Percentiles rank a stretch among this genome's conserved stretches.
phyloP scores from a whole-genome alignment of 352 stramenopile genomes.

The Phytophthora lateralis region DNA sequence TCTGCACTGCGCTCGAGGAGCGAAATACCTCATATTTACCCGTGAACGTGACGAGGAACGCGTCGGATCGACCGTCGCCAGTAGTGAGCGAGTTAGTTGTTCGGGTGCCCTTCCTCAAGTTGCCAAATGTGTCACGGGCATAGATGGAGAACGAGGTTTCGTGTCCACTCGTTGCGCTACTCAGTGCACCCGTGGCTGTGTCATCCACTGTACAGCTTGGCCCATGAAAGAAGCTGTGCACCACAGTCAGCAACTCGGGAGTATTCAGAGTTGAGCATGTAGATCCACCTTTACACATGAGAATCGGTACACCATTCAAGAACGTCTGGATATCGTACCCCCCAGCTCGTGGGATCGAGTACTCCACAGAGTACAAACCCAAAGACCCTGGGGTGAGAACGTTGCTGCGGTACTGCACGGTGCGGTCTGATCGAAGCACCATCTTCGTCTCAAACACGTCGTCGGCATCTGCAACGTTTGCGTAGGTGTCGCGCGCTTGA shows the following conservation, averaged over 20 bases:
- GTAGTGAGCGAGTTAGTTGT: slow-evolving; percentile 72
- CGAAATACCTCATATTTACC: slow-evolving; percentile 69
- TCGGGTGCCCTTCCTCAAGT: slow-evolving; percentile 80
- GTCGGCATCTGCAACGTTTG: slow-evolving; percentile 66
- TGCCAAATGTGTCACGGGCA: slow-evolving; percentile 93
- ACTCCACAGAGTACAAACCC: slow-evolving; percentile 93
- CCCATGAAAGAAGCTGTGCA: slow-evolving; percentile 91
- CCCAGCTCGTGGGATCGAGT: slow-evolving; percentile 92
- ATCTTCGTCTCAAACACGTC: slow-evolving; percentile 87
- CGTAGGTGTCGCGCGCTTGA: slow-evolving; percentile 94
- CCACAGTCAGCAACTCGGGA: slow-evolving; percentile 77
- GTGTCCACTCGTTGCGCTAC: slow-evolving; percentile 78
- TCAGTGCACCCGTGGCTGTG: slow-evolving; percentile 70
- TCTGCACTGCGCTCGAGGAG: slow-evolving; percentile 92
- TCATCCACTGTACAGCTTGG: slow-evolving; percentile 88
- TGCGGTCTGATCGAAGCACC: slow-evolving; percentile 53
- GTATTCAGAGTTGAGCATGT: slow-evolving; percentile 54
- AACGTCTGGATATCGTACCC: slow-evolving; percentile 86
- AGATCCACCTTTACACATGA: slow-evolving; percentile 85
- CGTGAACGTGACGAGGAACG: slow-evolving; percentile 89
- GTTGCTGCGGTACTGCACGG: slow-evolving; percentile 86
- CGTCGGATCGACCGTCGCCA: slow-evolving; percentile 89
- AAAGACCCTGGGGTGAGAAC: slow-evolving; percentile 51
- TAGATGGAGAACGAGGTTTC: slow-evolving; percentile 88
- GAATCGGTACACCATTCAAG: slow-evolving; percentile 85